Percentiles rank a stretch among this genome's conserved stretches.
phyloP scores from a whole-genome alignment of 2,329 filamentous ascomycete genomes.

The Mycosphaerelloides madeirae region DNA sequence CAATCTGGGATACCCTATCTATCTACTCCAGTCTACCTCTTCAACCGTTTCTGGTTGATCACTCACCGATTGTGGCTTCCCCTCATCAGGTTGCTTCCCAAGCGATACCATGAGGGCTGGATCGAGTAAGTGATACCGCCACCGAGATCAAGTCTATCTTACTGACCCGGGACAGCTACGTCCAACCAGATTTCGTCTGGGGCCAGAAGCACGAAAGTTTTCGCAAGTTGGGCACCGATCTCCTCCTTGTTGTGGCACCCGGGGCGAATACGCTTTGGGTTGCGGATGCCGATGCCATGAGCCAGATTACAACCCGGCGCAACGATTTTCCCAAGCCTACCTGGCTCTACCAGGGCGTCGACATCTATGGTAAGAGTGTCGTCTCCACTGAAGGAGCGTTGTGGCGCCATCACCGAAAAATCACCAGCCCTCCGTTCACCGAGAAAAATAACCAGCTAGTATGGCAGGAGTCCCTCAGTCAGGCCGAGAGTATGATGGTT shows the following conservation, averaged over 20 bases:
- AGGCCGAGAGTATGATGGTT: conserved; percentile 58
- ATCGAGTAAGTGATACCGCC: conserved; percentile 23
- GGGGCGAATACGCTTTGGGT: conserved; percentile 51
- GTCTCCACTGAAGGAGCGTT: conserved; percentile 63
- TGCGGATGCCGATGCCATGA: conserved; percentile 60
- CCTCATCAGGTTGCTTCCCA: conserved; percentile 51
- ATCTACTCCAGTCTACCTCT: conserved; percentile 41
- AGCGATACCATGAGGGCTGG: conserved; percentile 57
- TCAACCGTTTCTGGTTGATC: conserved; percentile 54
- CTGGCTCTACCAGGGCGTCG: conserved; percentile 54
- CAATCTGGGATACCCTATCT: conserved; percentile 44
- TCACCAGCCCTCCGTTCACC: conserved; percentile 67
- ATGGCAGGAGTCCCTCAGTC: conserved; percentile 58
- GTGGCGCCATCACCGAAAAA: conserved; percentile 71
- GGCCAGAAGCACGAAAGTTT: conserved; percentile 55
- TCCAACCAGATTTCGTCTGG: conserved; percentile 59
- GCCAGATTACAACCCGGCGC: conserved; percentile 60
- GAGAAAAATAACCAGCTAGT: conserved; percentile 69
- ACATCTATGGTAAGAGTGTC: conserved; percentile 67
- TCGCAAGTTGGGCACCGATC: conserved; percentile 53
- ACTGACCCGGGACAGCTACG: conserved; percentile 37
- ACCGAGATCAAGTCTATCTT: background rate
- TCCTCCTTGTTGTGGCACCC: conserved; percentile 61
- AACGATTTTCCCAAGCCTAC: conserved; percentile 69
- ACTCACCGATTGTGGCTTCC: conserved; percentile 53